Evolutionary conservation across 2,329 filamentous ascomycete species (phyloP), one percentile per base, ranked within the genome.

Genomic region (Falciphora oryzae): DNA sequence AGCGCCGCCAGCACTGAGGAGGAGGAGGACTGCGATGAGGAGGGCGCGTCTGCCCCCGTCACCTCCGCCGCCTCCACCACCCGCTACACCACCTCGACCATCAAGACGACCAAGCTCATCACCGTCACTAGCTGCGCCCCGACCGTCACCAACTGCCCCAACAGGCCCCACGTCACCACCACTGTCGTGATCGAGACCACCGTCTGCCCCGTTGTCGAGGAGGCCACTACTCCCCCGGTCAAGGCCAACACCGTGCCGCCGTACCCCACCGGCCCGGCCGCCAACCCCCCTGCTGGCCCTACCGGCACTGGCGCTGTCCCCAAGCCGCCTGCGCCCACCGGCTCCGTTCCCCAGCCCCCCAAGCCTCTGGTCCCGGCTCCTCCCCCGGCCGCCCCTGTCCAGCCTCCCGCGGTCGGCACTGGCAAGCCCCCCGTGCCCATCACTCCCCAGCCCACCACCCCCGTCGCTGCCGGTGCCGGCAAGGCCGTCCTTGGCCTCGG

Each of bases 111-210:
- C 13, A 64, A 38, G 8, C 22, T 59, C 8, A 62, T 63, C 53
- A 67, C 66, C 18, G 56, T 67, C 4, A 67, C 63, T 13, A 64
- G 60, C 18, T 67, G 66, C 57, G 59, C 58, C 18, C 57, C 66
- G 13, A 59, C 57, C 22, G 65, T 66, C 11, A 67, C 66, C 25
- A 59, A 63, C 57, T 65, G 64, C 64, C 64, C 64, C 6, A 57
- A 18, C 56, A 62, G 59, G 61, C 50, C 50, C 56, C 53, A 63
- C 29, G 29, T 38, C 64, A 63, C 61, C 60, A 65, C 60, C 59
- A 63, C 61, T n/a, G 63, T 63, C 61, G 16, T 63, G 16, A 35
- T 63, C 50, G 61, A 63, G 61, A 63, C 61, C 50, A 63, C 61
- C 53, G 53, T 63, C 28, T 63, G 61, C 61, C 61, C 61, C 31